Evolutionary conservation across 371 early-diverging fungal genomes (phyloP).

Genomic region (Actinomortierella ambigua): DNA sequence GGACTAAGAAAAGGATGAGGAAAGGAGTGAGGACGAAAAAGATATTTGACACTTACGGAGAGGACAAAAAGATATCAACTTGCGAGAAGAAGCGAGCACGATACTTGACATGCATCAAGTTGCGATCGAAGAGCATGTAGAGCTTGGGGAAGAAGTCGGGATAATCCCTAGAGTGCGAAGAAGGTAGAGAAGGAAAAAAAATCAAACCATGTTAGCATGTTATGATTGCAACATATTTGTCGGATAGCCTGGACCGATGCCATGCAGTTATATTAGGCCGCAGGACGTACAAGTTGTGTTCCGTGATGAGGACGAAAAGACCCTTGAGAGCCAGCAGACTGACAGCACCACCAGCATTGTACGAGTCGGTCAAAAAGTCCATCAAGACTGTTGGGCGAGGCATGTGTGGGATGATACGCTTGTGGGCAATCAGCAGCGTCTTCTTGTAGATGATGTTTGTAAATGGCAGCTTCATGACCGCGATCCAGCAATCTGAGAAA

Average conservation of each 20-base stretch:
- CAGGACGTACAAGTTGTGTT: constrained; percentile 82
- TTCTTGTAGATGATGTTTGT: constrained; percentile 76
- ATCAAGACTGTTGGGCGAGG: constrained; percentile 76
- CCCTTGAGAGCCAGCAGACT: constrained; percentile 93
- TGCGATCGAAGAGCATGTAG: constrained; percentile 84
- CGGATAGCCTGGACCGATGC: no score
- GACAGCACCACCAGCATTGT: constrained; percentile 84
- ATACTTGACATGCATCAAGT: constrained; percentile 91
- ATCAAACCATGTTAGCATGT: not conserved
- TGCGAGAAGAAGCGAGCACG: constrained; percentile 92
- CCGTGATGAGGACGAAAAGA: constrained; percentile 86
- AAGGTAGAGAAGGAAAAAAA: constrained; percentile 2
- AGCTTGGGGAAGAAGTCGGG: constrained; percentile 96
- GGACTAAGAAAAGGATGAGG: no score
- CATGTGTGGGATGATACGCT: constrained; percentile 85
- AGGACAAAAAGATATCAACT: constrained; percentile 84
- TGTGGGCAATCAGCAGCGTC: constrained; percentile 81
- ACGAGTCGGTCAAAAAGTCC: constrained; percentile 91
- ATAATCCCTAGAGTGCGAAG: constrained; percentile 69
- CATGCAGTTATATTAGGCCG: not conserved
- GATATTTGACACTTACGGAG: constrained; percentile 61
- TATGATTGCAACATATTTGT: not conserved
- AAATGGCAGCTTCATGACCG: constrained; percentile 75
- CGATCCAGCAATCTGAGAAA: constrained; percentile 78
- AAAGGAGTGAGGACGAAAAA: not conserved